Conservation (phyloP, 2,329 filamentous ascomycete genomes). For the Phaeophleospora eucalypticola region DNA sequence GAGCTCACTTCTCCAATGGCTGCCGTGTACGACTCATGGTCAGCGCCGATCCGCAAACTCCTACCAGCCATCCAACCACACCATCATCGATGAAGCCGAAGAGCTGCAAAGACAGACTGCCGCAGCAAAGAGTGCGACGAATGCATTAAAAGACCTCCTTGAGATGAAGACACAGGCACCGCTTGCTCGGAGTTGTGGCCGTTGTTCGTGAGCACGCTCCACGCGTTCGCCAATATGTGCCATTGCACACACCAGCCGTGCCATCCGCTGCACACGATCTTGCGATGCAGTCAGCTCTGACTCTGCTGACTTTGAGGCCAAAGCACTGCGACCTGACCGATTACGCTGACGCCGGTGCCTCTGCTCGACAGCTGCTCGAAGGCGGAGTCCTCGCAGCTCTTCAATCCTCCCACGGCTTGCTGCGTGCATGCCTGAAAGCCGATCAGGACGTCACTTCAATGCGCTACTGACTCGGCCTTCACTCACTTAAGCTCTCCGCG, state of each 20-base stretch:
- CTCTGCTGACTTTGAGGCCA: background rate
- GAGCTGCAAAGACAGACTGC: no score
- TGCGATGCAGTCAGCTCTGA: background rate
- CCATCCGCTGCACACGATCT: background rate
- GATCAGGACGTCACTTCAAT: slow-evolving; percentile 3
- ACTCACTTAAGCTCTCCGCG: background rate
- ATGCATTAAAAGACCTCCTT: background rate
- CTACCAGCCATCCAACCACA: background rate
- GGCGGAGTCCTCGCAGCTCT: no score
- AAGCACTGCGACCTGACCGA: background rate
- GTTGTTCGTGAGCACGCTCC: background rate
- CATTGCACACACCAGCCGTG: no score
- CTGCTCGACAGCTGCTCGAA: no score
- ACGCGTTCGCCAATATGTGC: background rate
- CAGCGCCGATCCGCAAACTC: background rate
- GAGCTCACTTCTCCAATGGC: background rate
- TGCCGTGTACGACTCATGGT: background rate
- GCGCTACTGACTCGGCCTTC: slow-evolving; percentile 6
- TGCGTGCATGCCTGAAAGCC: slow-evolving; percentile 4
- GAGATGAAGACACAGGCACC: background rate
- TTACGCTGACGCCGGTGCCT: background rate
- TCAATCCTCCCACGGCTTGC: background rate
- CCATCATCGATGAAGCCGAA: background rate
- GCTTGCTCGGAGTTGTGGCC: background rate
- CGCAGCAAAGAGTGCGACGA: no score